A percentile compares a stretch with the other conserved stretches of the same genome.
These are phyloP conservation scores for Platanthera zijinensis DNA, from an alignment of 106 monocot species.

Conservation along the genomic window DNA sequence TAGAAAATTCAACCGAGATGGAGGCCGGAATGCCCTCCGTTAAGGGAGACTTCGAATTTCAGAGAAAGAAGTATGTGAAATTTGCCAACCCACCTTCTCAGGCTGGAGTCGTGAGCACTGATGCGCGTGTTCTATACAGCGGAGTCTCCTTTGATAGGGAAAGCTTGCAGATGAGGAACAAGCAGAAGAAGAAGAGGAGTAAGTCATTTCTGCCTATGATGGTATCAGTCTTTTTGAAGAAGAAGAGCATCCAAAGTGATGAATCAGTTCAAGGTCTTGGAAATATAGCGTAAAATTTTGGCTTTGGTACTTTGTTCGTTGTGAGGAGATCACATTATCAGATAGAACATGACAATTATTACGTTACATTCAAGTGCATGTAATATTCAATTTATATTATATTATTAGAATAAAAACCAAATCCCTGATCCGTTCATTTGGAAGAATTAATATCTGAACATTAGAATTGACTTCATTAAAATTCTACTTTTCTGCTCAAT, in stretches of 20 bases:
- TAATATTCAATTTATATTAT: neutral
- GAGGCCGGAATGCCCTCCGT: constrained; percentile 4
- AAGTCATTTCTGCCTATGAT: constrained; percentile 35
- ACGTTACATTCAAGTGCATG: neutral
- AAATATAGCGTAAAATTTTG: neutral
- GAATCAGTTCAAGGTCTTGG: neutral
- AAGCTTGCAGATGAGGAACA: neutral
- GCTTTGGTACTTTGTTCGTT: neutral
- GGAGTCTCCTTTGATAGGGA: constrained; percentile 19
- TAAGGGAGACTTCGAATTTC: constrained; percentile 3
- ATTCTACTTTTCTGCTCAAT: too few relatives aligned
- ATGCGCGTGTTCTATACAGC: constrained; percentile 15
- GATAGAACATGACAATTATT: neutral
- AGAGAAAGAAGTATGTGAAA: constrained; percentile 43
- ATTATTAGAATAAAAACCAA: too few relatives aligned
- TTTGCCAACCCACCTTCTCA: constrained; percentile 43
- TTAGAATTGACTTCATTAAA: too few relatives aligned
- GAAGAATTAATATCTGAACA: too few relatives aligned
- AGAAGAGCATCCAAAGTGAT: constrained; percentile 18
- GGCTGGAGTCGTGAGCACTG: constrained; percentile 16
- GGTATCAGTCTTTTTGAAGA: constrained; percentile 33
- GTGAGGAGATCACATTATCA: neutral
- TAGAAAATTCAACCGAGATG: constrained; percentile 17
- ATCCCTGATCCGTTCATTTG: too few relatives aligned
- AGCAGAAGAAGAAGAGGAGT: constrained; percentile 37